phyloP scores from a whole-genome alignment of 768 basidiomycete genomes.

The Tricholoma flavovirens region DNA sequence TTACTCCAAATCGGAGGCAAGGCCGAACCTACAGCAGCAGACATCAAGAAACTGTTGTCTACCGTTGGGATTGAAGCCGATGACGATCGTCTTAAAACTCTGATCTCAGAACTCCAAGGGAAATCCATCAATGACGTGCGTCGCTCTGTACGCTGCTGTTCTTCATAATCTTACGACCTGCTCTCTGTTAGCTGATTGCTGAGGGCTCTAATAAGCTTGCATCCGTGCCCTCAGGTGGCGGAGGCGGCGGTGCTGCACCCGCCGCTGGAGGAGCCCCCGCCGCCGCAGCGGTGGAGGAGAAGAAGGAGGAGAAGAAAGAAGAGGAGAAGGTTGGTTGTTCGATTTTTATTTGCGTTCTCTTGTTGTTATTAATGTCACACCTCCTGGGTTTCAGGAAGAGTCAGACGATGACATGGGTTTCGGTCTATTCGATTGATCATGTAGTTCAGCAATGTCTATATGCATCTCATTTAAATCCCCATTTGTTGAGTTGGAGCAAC shows the following conservation, averaged over 20 bases:
- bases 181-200: slow-evolving; percentile 64
- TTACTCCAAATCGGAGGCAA: slow-evolving; percentile 96
- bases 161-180: slow-evolving; percentile 4
- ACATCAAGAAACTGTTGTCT: slow-evolving; percentile 82
- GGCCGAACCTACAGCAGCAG: slow-evolving; percentile 73
- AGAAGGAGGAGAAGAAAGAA: slow-evolving; percentile 87
- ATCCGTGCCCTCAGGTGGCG: slow-evolving; percentile 95
- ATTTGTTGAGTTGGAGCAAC: no score
- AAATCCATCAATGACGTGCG: slow-evolving; percentile 81
- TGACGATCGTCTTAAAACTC: slow-evolving; percentile 68
- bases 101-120: slow-evolving; percentile 86
- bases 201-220: slow-evolving; percentile 92
- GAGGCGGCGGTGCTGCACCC: slow-evolving; percentile 51
- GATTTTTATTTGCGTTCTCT: slow-evolving; percentile 1
- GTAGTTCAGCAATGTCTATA: background rate
- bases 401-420: slow-evolving; percentile 99
- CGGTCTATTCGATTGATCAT: slow-evolving; percentile 85
- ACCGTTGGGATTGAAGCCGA: slow-evolving; percentile 89
- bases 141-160: slow-evolving; percentile 15
- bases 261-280: slow-evolving; percentile 48
- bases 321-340: slow-evolving; percentile 68
- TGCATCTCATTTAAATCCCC: no score
- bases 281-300: slow-evolving; percentile 66
- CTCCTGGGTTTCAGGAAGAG: slow-evolving; percentile 56
- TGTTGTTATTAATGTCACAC: background rate